Evolutionary conservation across 441 rosid genomes (phyloP), one percentile per base, ranked within the genome.

Genomic region (Eutrema salsugineum): DNA sequence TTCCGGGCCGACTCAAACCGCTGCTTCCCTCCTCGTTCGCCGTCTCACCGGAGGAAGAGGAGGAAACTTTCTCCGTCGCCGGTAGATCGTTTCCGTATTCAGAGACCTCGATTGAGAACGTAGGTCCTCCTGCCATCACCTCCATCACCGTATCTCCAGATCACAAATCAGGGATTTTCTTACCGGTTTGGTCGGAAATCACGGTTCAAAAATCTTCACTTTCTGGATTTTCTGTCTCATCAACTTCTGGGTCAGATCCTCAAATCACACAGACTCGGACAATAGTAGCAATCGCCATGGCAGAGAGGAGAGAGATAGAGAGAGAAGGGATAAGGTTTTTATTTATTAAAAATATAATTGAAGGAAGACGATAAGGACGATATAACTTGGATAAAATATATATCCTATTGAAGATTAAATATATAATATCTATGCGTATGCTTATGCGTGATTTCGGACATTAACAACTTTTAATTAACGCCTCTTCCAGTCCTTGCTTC

Each of bases 121-220:
- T 68, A 43, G 89, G 73, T 38, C 90, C 87, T 38, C 90, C 87
- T 62, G 83, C 63, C 75, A 86, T 24, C 11, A 87, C 78, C 76
- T 89, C 89, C 95, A 87, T 87, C 14, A 1, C 59, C 59, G 48
- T 43, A 17, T 28, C 20, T 32, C 16, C 11, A 48, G 55, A 63
- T 46, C 54, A 68, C 15, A 55, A 44, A 62, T 27, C 40, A 65
- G 14, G 7, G 14, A 8, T 5, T 28, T 28, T 53, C n/a, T 38
- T 28, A 43, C 28, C 11, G 74, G 20, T 35, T 62, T 68, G 70
- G 35, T 60, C 56, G 22, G 68, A 28, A 63, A 38, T 63, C 22
- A 71, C 78, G 46, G 48, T 20, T 61, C 48, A 0, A 38, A 15
- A 62, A 17, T 64, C 63, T 27, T 48, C 11, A 50, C 20, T 19